phyloP scores from a whole-genome alignment of 2,329 filamentous ascomycete genomes.

The Colletotrichum abscissum region DNA sequence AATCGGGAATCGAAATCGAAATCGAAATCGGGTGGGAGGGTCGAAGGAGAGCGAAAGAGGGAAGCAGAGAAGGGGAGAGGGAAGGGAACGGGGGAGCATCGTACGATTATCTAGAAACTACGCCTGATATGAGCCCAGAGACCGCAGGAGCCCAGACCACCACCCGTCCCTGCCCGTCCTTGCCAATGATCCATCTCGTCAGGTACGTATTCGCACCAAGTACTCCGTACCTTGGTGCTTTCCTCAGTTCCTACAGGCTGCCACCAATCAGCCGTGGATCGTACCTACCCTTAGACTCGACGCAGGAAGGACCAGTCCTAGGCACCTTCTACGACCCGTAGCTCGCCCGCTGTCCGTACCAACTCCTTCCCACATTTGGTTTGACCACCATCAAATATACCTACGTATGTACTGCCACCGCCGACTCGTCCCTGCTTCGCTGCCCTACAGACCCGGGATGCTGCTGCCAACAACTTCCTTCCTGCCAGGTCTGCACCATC shows the following conservation, averaged over 20 bases:
- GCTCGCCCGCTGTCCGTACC: background rate
- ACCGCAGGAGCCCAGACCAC: constrained; percentile 14
- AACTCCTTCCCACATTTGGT: background rate
- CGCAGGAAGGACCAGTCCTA: no score
- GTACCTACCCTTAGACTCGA: no score
- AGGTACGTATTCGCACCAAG: background rate
- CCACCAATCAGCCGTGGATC: no score
- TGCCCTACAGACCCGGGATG: background rate
- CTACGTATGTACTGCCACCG: background rate
- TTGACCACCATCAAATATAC: background rate
- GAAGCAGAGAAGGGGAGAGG: constrained; percentile 22
- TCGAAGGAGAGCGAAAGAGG: constrained; percentile 17
- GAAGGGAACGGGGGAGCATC: constrained; percentile 32
- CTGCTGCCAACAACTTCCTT: no score
- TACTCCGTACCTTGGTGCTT: no score
- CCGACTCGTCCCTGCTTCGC: background rate
- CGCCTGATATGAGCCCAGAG: constrained; percentile 33
- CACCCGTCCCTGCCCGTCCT: constrained; percentile 20
- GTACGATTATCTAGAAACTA: constrained; percentile 37
- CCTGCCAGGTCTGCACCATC: no score
- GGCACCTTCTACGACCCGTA: background rate
- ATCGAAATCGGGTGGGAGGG: background rate
- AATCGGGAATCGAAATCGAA: background rate
- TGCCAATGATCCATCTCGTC: background rate
- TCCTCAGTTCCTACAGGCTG: no score